These are phyloP conservation scores for Fusarium beomiforme DNA, from an alignment of 2,329 filamentous ascomycete genomes.

Conservation along the genomic window DNA sequence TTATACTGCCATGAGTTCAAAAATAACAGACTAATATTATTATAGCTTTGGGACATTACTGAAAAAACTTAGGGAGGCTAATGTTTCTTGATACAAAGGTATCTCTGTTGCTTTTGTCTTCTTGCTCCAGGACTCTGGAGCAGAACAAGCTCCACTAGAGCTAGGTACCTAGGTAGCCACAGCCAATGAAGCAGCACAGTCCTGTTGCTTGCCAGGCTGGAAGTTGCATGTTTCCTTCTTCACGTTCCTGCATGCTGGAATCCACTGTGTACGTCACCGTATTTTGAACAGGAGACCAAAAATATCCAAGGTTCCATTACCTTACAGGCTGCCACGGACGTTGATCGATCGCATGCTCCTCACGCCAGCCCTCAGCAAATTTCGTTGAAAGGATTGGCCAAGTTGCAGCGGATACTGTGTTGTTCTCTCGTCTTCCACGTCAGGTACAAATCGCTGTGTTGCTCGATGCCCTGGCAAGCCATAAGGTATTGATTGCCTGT, in stretches of 20 bases:
- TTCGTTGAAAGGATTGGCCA: slow-evolving; percentile 7
- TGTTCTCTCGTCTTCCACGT: slow-evolving; percentile 27
- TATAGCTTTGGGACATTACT: no score
- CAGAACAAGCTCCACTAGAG: slow-evolving; percentile 3
- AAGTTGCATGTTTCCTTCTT: slow-evolving; percentile 25
- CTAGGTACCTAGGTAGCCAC: no score
- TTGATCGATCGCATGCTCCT: slow-evolving; percentile 33
- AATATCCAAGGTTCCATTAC: background rate
- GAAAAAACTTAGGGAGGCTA: no score
- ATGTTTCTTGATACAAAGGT: no score
- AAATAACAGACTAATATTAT: no score
- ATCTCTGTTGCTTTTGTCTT: no score
- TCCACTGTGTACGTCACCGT: slow-evolving; percentile 41
- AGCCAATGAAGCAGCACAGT: slow-evolving; percentile 15
- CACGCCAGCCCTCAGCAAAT: slow-evolving; percentile 3
- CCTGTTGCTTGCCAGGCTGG: slow-evolving; percentile 19
- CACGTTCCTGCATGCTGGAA: slow-evolving; percentile 41
- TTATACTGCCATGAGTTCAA: no score
- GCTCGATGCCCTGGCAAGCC: slow-evolving; percentile 23
- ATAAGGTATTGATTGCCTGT: background rate
- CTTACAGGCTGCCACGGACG: background rate
- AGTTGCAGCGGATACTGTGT: slow-evolving; percentile 13
- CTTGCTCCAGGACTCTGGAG: background rate
- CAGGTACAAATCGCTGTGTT: slow-evolving; percentile 15
- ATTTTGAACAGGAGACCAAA: slow-evolving; percentile 6